Conservation (phyloP, 106 monocot species). For the Ottelia alismoides region DNA sequence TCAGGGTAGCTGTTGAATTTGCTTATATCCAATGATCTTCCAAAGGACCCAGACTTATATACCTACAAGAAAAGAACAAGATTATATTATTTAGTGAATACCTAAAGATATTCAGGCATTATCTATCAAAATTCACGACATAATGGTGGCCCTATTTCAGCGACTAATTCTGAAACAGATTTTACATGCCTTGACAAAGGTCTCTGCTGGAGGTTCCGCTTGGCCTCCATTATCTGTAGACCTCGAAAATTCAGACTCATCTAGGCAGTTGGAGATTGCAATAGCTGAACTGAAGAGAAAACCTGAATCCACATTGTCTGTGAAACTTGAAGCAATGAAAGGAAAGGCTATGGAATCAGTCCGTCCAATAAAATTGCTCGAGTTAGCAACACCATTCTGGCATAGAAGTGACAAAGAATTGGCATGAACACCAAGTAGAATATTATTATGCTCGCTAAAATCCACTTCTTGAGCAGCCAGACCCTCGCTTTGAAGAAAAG, state of each 20-base stretch:
- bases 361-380: constrained; percentile 29
- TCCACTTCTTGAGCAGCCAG: constrained; percentile 35
- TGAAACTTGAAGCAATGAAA: constrained; percentile 32
- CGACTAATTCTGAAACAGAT: neutral
- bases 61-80: constrained; percentile 7
- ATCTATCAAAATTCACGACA: neutral
- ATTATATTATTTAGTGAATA: too few relatives aligned
- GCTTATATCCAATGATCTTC: constrained; percentile 74
- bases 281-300: constrained; percentile 40
- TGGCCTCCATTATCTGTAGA: constrained; percentile 25
- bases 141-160: neutral
- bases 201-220: constrained; percentile 15
- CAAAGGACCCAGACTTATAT: constrained; percentile 49
- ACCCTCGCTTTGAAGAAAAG: constrained; percentile 44
- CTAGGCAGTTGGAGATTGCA: constrained; percentile 28
- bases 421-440: constrained; percentile 63
- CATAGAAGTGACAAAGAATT: constrained; percentile 30
- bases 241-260: constrained; percentile 29
- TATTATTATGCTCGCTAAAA: constrained; percentile 37
- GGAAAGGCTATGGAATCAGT: constrained; percentile 30
- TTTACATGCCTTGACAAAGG: constrained; percentile 50
- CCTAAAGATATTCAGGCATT: neutral
- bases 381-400: constrained; percentile 34
- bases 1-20: constrained; percentile 75
- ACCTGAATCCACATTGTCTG: constrained; percentile 25